These are phyloP conservation scores for Alternaria novae-zelandiae DNA, from an alignment of 2,329 filamentous ascomycete genomes.

Conservation along the genomic window DNA sequence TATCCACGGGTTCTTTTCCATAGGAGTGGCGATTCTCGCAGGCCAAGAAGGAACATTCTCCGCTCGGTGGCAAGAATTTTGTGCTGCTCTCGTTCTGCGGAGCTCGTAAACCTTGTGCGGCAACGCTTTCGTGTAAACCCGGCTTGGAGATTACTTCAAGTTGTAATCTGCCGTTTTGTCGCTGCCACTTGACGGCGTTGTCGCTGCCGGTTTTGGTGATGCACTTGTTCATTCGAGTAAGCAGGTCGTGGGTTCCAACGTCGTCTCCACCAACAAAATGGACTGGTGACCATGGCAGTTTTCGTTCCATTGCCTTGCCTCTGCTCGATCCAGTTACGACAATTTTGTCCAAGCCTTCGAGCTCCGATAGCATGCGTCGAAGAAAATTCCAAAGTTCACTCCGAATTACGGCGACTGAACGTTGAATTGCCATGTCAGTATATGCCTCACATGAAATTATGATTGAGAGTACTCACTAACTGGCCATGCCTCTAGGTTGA, in stretches of 20 bases:
- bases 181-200: constrained; percentile 42
- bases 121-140: constrained; percentile 26
- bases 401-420: constrained; percentile 31
- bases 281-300: constrained; percentile 44
- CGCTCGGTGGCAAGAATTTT: constrained; percentile 40
- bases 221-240: constrained; percentile 40
- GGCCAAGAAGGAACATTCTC: constrained; percentile 28
- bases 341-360: constrained; percentile 41
- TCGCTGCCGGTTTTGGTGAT: constrained; percentile 23
- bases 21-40: constrained; percentile 36
- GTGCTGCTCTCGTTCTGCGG: constrained; percentile 18
- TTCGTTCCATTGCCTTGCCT: constrained; percentile 38
- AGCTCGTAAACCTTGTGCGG: constrained; percentile 20
- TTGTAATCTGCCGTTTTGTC: constrained; percentile 33
- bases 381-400: constrained; percentile 43
- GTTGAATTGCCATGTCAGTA: background rate
- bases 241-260: constrained; percentile 42
- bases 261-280: constrained; percentile 48
- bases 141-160: constrained; percentile 38
- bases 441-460: background rate
- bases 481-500: constrained; percentile 48
- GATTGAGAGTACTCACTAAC: constrained; percentile 3
- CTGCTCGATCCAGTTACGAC: constrained; percentile 43
- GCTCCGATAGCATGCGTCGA: constrained; percentile 32
- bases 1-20: constrained; percentile 18